Base-by-base conservation (phyloP, 2,329 filamentous ascomycete genomes). In the Cladosporium sp. region DNA sequence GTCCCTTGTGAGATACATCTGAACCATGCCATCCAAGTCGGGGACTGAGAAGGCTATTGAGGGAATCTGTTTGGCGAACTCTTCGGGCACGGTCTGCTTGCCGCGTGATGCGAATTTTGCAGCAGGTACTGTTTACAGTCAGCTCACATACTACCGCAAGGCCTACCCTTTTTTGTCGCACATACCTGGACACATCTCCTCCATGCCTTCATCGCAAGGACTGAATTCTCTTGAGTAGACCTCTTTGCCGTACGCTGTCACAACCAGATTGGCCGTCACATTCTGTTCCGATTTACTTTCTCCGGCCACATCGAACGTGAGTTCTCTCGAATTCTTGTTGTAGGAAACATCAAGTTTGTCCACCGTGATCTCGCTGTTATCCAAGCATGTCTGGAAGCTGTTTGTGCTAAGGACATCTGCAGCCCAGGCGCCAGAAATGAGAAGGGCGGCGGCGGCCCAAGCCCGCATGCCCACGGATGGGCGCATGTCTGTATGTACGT, bases 11-110 rank as follows among this genome's bases (percentile, higher is more conserved):
- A 99, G 79, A 64, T 89, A 74, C 56, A 99, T 74, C 39, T 84
- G 93, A 29, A 91, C 93, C 61, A 85, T 73, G 32, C 92, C 92
- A 50, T 92, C 85, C 59, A 99, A 86, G 66, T 99, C 91, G 43
- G 93, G 93, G 27, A 99, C 77, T 54, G 82, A 80, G 73, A 96
- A 99, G 11, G 92, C 92, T 58, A 99, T 95, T 2, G 82, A 73
- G 1, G 93, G 93, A 36, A 99, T 92, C 70, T 86, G 72, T 48
- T 78, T 78, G 50, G 88, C 83, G 64, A 84, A 92, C 54, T 83
- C 64, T 0, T 79, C 70, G 13, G 90, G 87, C 34, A 99, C 87
- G 24, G 75, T 70, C 67, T 93, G 86, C 3, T 72, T 73, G 41
- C 90, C 92, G 38, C 74, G 72, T 7, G 92, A 90, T 12, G 81